Evolutionary conservation across 805 yeast genomes (phyloP), one percentile per base, ranked within the genome.

Genomic region (Metschnikowia proteae): DNA sequence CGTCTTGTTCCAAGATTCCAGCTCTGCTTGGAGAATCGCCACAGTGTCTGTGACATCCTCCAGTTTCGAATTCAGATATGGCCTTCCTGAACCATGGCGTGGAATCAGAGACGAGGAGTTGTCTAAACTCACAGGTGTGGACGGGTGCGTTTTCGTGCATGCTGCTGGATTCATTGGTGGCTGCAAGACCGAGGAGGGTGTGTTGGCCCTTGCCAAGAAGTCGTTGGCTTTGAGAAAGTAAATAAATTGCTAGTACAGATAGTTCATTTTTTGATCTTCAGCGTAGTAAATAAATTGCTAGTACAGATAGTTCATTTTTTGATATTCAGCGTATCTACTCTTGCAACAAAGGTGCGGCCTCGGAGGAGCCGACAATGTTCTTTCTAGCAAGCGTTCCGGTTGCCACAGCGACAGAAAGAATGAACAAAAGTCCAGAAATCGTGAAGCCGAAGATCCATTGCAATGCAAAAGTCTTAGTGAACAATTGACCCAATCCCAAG

Each of bases 141-240:
- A 80, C 30, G 96, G 88, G 6, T 88, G 97, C 64, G 81, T 91
- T 22, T 94, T 94, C 63, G 82, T 94, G 49, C 99, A 94, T 60
- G 97, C 98, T 38, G 88, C 96, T 37, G 98, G 99, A 0, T 94
- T 94, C 69, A 94, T 94, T 61, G 99, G 99, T 39, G 99, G 99
- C 46, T 88, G 92, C 48, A 76, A 82, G 61, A 78, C 95, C 25
- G 72, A 76, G 54, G 97, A 89, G 45, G 86, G 87, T 30, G 97
- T 84, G 10, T 64, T 89, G 49, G 68, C 80, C 61, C 76, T 94
- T 67, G 97, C 98, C 5, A 71, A 69, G 46, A 45, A 57, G 55
- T 62, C 70, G 9, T 60, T 65, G 53, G 57, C 38, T 30, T 47
- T 50, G n/a, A 30, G 32, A 17, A 34, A 25, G 29, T 28, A 36